Conservation (phyloP, 768 basidiomycete genomes). For the Suillus subalutaceus region DNA sequence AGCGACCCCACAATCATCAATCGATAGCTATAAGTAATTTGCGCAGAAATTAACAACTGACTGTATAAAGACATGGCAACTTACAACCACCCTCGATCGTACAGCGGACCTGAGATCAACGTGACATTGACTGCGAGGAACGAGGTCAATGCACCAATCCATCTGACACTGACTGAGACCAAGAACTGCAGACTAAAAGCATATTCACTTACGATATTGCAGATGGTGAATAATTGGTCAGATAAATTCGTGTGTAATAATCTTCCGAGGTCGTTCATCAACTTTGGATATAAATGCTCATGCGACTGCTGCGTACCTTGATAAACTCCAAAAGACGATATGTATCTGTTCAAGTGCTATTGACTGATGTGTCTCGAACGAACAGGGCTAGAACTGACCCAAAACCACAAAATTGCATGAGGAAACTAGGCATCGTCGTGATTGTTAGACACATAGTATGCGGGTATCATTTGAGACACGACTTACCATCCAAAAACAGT, state of each 20-base stretch:
- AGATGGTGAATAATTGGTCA: conserved; percentile 30
- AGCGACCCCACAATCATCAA: conserved; percentile 27
- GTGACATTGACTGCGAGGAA: conserved; percentile 41
- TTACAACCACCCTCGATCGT: conserved; percentile 50
- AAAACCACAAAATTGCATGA: conserved; percentile 32
- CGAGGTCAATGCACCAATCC: conserved; percentile 47
- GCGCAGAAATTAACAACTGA: not conserved
- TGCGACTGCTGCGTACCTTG: conserved; percentile 25
- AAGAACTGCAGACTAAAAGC: conserved; percentile 26
- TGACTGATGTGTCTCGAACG: not conserved
- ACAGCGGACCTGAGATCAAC: conserved; percentile 43
- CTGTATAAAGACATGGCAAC: conserved; percentile 5
- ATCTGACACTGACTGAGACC: conserved; percentile 30
- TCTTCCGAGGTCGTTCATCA: conserved; percentile 25
- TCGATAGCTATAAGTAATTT: conserved; percentile 1
- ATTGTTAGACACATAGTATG: not conserved
- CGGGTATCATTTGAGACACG: not conserved
- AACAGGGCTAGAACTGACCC: conserved; percentile 17
- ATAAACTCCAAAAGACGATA: conserved; percentile 35
- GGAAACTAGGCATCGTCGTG: conserved; percentile 17
- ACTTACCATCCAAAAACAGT: conserved; percentile 17
- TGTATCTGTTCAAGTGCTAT: conserved; percentile 18
- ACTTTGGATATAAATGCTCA: not conserved
- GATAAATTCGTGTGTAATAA: conserved; percentile 35
- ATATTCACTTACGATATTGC: conserved; percentile 29